phyloP scores from a whole-genome alignment of 371 early-diverging fungal species.

The Mortierella sp. region DNA sequence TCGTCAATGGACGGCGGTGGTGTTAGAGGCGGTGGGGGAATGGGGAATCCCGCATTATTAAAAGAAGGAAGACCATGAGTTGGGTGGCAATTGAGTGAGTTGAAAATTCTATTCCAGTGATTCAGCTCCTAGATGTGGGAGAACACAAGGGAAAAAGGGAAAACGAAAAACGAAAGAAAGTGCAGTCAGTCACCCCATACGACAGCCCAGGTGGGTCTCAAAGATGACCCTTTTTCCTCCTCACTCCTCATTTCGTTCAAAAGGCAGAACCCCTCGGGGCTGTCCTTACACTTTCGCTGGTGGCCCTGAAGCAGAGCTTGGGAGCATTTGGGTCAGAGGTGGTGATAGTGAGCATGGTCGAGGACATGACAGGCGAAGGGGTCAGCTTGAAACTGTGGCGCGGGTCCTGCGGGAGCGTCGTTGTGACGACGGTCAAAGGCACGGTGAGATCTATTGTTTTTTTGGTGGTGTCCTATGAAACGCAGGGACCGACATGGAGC shows the following conservation, averaged over 20 bases:
- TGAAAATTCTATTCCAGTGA: conserved; percentile 44
- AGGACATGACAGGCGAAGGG: conserved; percentile 17
- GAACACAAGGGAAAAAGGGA: background rate
- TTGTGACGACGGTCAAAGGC: conserved; percentile 16
- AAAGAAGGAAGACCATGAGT: conserved; percentile 12
- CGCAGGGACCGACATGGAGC: too few species aligned
- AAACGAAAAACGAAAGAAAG: background rate
- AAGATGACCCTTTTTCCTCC: too few species aligned
- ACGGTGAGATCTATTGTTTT: conserved; percentile 32
- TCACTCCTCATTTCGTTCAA: too few species aligned
- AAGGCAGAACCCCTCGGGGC: background rate
- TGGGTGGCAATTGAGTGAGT: conserved; percentile 27
- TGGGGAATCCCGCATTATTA: conserved; percentile 6
- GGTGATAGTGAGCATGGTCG: conserved; percentile 24
- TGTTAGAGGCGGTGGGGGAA: background rate
- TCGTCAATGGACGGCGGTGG: too few species aligned
- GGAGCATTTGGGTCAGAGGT: conserved; percentile 27
- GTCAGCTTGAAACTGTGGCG: conserved; percentile 21
- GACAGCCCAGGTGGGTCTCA: too few species aligned
- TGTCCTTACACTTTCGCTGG: conserved; percentile 35
- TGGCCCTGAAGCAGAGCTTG: conserved; percentile 44
- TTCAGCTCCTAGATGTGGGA: conserved; percentile 23
- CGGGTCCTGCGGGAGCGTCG: conserved; percentile 12
- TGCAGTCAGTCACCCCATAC: background rate
- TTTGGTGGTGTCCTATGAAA: conserved; percentile 31